Evolutionary conservation across 73 alveolate genomes (phyloP).

Genomic region (Loxodes magnus): DNA sequence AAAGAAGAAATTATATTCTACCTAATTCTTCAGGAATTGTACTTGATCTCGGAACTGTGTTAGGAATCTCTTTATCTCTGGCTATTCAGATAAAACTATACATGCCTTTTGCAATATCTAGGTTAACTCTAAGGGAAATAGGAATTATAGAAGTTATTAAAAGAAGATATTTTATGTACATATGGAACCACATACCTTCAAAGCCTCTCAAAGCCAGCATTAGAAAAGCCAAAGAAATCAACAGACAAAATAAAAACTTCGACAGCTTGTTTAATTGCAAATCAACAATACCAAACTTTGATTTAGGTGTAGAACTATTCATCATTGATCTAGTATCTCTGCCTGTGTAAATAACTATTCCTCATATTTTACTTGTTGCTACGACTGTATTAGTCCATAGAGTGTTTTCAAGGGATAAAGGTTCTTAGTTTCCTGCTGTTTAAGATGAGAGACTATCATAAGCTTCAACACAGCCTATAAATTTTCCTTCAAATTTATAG

Average conservation of each 20-base stretch:
- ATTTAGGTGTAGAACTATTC: slow-evolving; percentile 67
- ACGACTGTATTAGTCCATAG: slow-evolving; percentile 87
- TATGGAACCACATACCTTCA: slow-evolving; percentile 42
- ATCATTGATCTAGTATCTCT: slow-evolving; percentile 72
- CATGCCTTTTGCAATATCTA: slow-evolving; percentile 73
- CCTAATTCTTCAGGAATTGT: slow-evolving; percentile 91
- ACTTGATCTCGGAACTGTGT: slow-evolving; percentile 77
- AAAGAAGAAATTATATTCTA: slow-evolving; percentile 56
- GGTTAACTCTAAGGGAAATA: slow-evolving; percentile 75
- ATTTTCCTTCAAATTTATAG: slow-evolving; percentile 59
- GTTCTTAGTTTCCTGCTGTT: not conserved
- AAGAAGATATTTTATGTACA: slow-evolving; percentile 65
- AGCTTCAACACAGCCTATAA: slow-evolving; percentile 11
- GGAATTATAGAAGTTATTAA: slow-evolving; percentile 78
- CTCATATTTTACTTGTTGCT: slow-evolving; percentile 73
- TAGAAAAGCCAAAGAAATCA: slow-evolving; percentile 54
- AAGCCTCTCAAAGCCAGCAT: slow-evolving; percentile 58
- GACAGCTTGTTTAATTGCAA: slow-evolving; percentile 64
- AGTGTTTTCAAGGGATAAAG: slow-evolving; percentile 61
- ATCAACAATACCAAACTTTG: slow-evolving; percentile 75
- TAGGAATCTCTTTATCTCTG: slow-evolving; percentile 68
- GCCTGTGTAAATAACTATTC: slow-evolving; percentile 80
- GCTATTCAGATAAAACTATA: slow-evolving; percentile 49
- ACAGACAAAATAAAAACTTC: slow-evolving; percentile 53
- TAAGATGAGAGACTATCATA: slow-evolving; percentile 17